Evolutionary conservation across 2,329 filamentous ascomycete genomes (phyloP), one percentile per base, ranked within the genome.

Genomic region (Fusarium haematococcum): DNA sequence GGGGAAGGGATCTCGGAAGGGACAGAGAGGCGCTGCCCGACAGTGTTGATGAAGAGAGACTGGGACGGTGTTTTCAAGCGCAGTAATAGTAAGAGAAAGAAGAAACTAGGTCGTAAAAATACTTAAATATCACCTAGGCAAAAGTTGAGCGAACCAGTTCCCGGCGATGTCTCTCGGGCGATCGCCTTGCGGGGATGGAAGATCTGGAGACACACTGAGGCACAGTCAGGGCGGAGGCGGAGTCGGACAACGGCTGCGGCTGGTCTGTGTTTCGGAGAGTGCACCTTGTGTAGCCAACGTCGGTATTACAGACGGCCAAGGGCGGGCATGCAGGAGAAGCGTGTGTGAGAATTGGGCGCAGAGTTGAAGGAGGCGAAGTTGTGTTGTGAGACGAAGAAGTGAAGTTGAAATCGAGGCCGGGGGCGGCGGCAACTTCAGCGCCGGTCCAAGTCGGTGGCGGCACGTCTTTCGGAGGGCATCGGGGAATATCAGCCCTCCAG

Each of bases 121-220:
- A 32, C 52, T 37, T 48, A 58, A 50, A 63, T 57, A 59, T 50
- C 23, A 50, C 45, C 61, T 59, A 65, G 68, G 69, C 58, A 61
- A 68, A 41, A 33, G 62, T 64, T 23, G 37, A 65, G 50, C 37
- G 48, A 56, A 25, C 52, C 58, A 68, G 45, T 67, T 41, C 30
- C 57, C 45, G 45, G 41, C 56, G 35, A 58, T 73, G 58, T 69
- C 63, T 75, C 59, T 73, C 65, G 72, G 72, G 48, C 63, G 68
- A 75, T 75, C 59, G 60, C 54, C 58, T 75, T 58, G 41, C 57
- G 58, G 67, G 70, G 67, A 73, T 67, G 69, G 71, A 68, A 76
- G 70, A 69, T 69, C 52, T 59, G 63, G 63, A 63, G 58, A 54
- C 45, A 50, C 61, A 56, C 41, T 35, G 65, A 74, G 72, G 72